Evolutionary conservation across 768 basidiomycete genomes (phyloP), one percentile per base, ranked within the genome.

Genomic region (Suillus cothurnatus): DNA sequence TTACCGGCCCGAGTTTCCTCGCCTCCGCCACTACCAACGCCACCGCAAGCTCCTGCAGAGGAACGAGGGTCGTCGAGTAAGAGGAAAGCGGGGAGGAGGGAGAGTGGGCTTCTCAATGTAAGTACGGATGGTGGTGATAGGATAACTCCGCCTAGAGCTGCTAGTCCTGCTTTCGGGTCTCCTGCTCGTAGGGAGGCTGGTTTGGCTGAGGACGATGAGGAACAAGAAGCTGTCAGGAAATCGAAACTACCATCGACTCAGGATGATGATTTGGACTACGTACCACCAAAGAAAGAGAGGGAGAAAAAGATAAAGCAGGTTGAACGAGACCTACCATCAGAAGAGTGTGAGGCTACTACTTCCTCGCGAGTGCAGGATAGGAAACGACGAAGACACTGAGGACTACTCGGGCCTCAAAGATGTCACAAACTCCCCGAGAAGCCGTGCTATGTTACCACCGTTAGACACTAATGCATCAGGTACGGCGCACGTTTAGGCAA

Each of bases 101-200:
- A 80, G 73, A 86, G 82, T 61, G 89, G 90, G 14, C 77, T 91
- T 49, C 74, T 93, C 60, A 82, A 78, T 64, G 75, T 83, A 71
- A 68, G 77, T 67, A 71, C 73, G 64, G 39, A 72, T 68, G 61
- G 75, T 63, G 73, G 74, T 34, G 81, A 80, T 17, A 71, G 78
- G 19, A 69, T 81, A 28, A 71, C 82, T 28, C 80, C 81, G 21
- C 86, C 83, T 11, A 82, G 89, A 64, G 84, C 87, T 31, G 81
- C 86, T 1, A 91, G 89, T 68, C 90, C 90, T 3, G 88, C 88
- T 1, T 86, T 88, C 68, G 90, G 88, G 7, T 89, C 87, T 2
- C 88, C 88, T 36, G 69, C 80, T 26, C 82, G 86, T 53, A 76
- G 83, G 68, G 82, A 83, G 64, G 86, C 86, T 15, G 87, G 82